These are phyloP conservation scores for Pyrus betulifolia DNA, from an alignment of 306 rosid genomes.

Conservation along the genomic window DNA sequence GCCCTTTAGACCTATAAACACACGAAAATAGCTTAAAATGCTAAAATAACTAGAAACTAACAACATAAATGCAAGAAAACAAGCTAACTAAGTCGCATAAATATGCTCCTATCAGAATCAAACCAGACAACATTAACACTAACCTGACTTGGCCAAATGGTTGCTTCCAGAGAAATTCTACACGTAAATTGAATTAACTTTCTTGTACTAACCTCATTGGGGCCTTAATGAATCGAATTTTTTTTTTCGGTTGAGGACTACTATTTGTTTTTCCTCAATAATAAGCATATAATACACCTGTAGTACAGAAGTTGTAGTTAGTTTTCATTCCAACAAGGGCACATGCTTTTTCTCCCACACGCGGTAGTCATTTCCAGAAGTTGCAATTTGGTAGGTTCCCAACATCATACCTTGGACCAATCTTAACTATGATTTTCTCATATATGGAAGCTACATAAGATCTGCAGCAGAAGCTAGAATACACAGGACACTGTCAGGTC, in stretches of 20 bases:
- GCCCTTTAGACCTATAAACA: no score
- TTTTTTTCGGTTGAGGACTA: neutral
- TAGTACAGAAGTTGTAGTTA: neutral
- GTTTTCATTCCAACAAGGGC: neutral
- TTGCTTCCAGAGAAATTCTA: neutral
- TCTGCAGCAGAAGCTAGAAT: slow-evolving; percentile 51
- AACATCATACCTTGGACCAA: slow-evolving; percentile 49
- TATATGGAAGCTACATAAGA: slow-evolving; percentile 51
- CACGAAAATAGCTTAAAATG: no score
- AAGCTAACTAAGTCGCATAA: no score
- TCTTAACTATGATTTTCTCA: slow-evolving; percentile 48
- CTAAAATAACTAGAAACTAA: no score
- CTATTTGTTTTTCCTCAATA: neutral
- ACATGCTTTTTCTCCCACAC: slow-evolving; percentile 48
- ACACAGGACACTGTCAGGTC: slow-evolving; percentile 25
- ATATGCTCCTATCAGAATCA: no score
- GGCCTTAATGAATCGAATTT: no score
- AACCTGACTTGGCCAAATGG: neutral
- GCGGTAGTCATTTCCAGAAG: slow-evolving; percentile 50
- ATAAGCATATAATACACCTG: neutral
- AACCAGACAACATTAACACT: neutral
- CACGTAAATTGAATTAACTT: no score
- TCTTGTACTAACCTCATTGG: no score
- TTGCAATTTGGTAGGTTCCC: slow-evolving; percentile 39
- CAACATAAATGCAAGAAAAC: no score